These are phyloP conservation scores for Neofusicoccum parvum DNA, from an alignment of 2,329 filamentous ascomycete genomes.

Conservation along the genomic window DNA sequence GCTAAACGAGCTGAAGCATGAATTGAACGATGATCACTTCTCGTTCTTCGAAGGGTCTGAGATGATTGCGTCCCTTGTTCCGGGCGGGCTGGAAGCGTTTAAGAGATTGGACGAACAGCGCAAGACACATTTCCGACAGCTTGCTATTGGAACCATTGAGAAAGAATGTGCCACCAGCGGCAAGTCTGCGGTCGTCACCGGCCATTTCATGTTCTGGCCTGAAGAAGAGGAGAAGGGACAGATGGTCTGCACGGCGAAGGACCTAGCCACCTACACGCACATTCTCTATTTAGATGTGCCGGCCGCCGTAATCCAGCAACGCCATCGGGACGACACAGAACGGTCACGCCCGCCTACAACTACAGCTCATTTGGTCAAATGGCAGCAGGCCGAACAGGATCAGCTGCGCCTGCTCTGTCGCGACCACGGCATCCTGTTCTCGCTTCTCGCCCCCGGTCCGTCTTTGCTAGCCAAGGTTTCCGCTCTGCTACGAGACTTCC, in stretches of 20 bases:
- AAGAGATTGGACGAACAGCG: conserved; percentile 40
- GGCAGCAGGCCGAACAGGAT: conserved; percentile 52
- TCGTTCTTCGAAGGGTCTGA: conserved; percentile 57
- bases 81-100: conserved; percentile 55
- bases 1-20: conserved; percentile 43
- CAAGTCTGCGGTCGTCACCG: conserved; percentile 60
- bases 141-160: conserved; percentile 43
- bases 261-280: conserved; percentile 53
- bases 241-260: conserved; percentile 39
- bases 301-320: conserved; percentile 40
- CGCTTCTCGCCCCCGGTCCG: conserved; percentile 25
- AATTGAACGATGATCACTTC: conserved; percentile 42
- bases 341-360: conserved; percentile 41
- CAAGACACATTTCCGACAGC: not conserved
- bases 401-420: conserved; percentile 49
- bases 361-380: conserved; percentile 45
- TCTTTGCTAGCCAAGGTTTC: conserved; percentile 24
- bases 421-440: conserved; percentile 52
- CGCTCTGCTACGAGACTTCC: conserved; percentile 43
- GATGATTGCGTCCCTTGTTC: conserved; percentile 46
- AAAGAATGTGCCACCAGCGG: conserved; percentile 38
- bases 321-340: conserved; percentile 41
- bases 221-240: conserved; percentile 36
- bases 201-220: conserved; percentile 60
- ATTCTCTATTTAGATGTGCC: conserved; percentile 59